Evolutionary conservation across 441 rosid species (phyloP).

Genomic region (Gossypium lobatum): DNA sequence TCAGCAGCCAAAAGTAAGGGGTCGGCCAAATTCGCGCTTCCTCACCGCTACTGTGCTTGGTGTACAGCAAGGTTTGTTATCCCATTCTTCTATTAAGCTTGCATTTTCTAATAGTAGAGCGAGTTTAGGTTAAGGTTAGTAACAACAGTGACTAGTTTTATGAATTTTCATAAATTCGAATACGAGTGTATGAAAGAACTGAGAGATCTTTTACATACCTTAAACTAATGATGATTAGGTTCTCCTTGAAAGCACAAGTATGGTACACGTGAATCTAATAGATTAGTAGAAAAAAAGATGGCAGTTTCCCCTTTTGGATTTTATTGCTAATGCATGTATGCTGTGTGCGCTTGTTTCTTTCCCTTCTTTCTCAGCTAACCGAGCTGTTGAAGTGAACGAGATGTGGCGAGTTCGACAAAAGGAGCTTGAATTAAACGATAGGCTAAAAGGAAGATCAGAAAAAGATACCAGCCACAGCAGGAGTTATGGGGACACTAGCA

Average conservation of each 20-base stretch:
- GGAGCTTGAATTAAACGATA: conserved; percentile 57
- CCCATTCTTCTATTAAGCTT: not conserved
- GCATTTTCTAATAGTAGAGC: not conserved
- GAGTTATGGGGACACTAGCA: conserved; percentile 26
- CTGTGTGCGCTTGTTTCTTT: not conserved
- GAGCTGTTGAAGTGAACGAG: conserved; percentile 79
- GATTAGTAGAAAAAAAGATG: not conserved
- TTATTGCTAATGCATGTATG: not conserved
- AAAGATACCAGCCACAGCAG: conserved; percentile 30
- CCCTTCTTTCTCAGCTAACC: conserved; percentile 47
- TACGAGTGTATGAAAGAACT: not conserved
- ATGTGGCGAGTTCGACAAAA: conserved; percentile 80
- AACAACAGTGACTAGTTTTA: not conserved
- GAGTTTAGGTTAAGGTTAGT: not conserved
- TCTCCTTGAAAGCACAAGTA: not conserved
- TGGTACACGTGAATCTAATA: not conserved
- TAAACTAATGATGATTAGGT: not conserved
- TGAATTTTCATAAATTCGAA: not conserved
- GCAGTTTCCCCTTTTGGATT: not conserved
- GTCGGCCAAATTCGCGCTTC: conserved; percentile 81
- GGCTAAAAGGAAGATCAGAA: conserved; percentile 42
- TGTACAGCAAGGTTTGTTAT: conserved; percentile 68
- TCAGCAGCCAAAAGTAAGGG: conserved; percentile 52
- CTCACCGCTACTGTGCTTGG: conserved; percentile 87
- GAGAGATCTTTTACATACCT: not conserved